phyloP scores from a whole-genome alignment of 768 basidiomycete species.

The Podaxis sp. region DNA sequence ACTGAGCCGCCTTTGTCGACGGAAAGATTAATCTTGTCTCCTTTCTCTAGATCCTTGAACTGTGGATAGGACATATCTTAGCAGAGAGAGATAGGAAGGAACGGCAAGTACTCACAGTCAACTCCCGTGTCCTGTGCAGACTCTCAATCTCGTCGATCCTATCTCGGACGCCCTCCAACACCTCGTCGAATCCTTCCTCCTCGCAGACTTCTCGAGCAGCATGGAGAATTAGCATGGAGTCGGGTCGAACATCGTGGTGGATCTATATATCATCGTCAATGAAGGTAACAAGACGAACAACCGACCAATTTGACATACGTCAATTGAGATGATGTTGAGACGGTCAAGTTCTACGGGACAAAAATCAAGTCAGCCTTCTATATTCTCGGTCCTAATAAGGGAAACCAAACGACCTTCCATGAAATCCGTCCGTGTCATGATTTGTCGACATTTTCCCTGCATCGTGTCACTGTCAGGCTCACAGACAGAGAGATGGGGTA shows the following conservation, averaged over 20 bases:
- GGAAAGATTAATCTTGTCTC: constrained; percentile 48
- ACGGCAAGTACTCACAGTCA: constrained; percentile 52
- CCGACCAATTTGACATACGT: constrained; percentile 43
- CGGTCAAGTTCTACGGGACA: constrained; percentile 59
- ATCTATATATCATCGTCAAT: constrained; percentile 41
- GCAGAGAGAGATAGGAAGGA: not conserved
- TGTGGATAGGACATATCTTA: constrained; percentile 17
- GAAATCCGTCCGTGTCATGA: constrained; percentile 86
- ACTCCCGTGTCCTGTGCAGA: constrained; percentile 73
- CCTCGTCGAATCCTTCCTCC: constrained; percentile 79
- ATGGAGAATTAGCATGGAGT: constrained; percentile 74
- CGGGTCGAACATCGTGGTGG: constrained; percentile 74
- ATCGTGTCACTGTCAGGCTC: constrained; percentile 1
- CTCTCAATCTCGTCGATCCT: constrained; percentile 89
- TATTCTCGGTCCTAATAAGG: not conserved
- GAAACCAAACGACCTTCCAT: constrained; percentile 55
- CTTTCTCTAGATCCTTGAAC: constrained; percentile 52
- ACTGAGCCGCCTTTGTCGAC: constrained; percentile 58
- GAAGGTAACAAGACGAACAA: constrained; percentile 3
- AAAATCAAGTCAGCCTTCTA: not conserved
- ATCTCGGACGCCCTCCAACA: constrained; percentile 68
- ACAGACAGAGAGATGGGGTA: not conserved
- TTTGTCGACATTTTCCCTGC: constrained; percentile 69
- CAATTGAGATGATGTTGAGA: constrained; percentile 74
- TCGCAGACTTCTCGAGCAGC: constrained; percentile 70